phyloP scores from a whole-genome alignment of 768 basidiomycete genomes.

The Leccinum sublutescens region DNA sequence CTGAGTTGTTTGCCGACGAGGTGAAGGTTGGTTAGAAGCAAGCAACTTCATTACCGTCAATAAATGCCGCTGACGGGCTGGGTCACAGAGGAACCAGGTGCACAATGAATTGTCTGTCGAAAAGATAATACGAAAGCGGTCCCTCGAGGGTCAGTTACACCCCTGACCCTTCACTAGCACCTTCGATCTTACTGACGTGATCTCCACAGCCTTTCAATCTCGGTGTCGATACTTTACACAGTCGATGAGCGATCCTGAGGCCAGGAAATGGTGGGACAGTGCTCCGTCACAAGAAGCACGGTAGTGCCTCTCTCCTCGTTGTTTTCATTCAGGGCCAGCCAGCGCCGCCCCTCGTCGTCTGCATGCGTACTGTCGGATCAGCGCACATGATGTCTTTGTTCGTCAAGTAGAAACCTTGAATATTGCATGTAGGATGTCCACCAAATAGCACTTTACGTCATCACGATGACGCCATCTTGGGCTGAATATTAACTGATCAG shows the following conservation, averaged over 20 bases:
- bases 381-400: slow-evolving; percentile 11
- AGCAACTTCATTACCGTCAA: slow-evolving; percentile 29
- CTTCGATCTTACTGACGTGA: slow-evolving; percentile 20
- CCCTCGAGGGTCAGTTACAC: slow-evolving; percentile 58
- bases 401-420: slow-evolving; percentile 2
- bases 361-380: slow-evolving; percentile 12
- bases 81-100: slow-evolving; percentile 62
- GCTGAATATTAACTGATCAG: neutral
- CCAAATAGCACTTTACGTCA: slow-evolving; percentile 23
- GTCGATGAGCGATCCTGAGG: slow-evolving; percentile 56
- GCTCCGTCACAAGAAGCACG: slow-evolving; percentile 34
- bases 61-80: slow-evolving; percentile 28
- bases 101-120: slow-evolving; percentile 75
- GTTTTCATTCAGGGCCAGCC: slow-evolving; percentile 25
- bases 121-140: slow-evolving; percentile 64
- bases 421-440: neutral
- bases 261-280: slow-evolving; percentile 54
- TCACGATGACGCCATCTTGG: slow-evolving; percentile 26
- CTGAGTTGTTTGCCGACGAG: slow-evolving; percentile 59
- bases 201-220: slow-evolving; percentile 62
- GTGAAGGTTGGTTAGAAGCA: slow-evolving; percentile 60
- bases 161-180: slow-evolving; percentile 15
- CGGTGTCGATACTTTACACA: slow-evolving; percentile 80
- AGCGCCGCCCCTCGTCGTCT: slow-evolving; percentile 13
- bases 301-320: slow-evolving; percentile 32